Evolutionary conservation across 2,329 filamentous ascomycete genomes (phyloP), one percentile per base, ranked within the genome.

Genomic region (Penicillium sp.): DNA sequence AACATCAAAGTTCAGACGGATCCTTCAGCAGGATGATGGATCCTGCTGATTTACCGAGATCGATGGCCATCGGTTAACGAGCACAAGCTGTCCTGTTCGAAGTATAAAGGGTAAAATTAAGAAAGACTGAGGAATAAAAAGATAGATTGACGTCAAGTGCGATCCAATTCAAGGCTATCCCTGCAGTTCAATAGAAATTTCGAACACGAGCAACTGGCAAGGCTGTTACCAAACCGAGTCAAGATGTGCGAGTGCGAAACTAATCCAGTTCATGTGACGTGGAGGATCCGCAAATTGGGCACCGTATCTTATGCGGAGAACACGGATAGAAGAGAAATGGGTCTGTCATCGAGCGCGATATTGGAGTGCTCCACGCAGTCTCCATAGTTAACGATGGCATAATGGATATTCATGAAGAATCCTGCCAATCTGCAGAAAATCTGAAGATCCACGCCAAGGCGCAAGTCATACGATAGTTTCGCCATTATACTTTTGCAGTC

Each of bases 211-310:
- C 13, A 33, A 18, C 16, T 13, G 27, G 2, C 13, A 33, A 43
- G 31, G 31, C 6, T 48, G 41, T 40, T 39, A 35, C 47, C 47
- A 40, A 46, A 49, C 47, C 8, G 8, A 49, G 47, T 46, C 30
- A 46, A 49, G 35, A 49, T 49, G 18, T 46, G 41, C 47, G 13
- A 46, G 22, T 42, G 36, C 22, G 22, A 25, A 25, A 25, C 22
- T 34, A 22, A 34, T 45, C 41, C 25, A 22, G 25, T 30, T 37
- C 31, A 19, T 22, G n/a, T 36, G 5, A 25, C 22, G 22, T 4
- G 22, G 22, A 25, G 22, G 22, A 7, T 25, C 22, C 22, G 22
- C 22, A 25, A 7, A 7, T 3, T 18, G 9, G 14, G 3, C 7
- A 7, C 33, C n/a, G 14, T 34, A 16, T 18, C 6, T 34, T 3